Percentiles rank a stretch among this genome's conserved stretches.
Conservation (phyloP, 352 stramenopile genomes). For the Discostella stelligera region DNA sequence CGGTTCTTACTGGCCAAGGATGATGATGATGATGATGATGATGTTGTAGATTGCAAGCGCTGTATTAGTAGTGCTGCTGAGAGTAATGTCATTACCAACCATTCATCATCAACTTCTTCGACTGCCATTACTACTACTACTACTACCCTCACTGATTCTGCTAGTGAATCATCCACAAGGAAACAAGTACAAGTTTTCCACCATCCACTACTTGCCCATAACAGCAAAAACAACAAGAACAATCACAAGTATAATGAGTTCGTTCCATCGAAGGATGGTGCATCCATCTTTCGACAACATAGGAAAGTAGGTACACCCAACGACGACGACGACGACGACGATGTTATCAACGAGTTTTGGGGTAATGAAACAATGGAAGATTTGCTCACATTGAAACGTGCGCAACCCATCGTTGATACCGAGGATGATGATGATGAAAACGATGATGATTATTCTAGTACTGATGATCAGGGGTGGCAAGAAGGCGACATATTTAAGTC, state of each 20-base stretch:
- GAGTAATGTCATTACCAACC: background rate
- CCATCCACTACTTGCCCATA: no score
- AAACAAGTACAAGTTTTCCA: background rate
- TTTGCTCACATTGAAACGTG: conserved; percentile 28
- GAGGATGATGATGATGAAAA: background rate
- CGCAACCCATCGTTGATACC: conserved; percentile 13
- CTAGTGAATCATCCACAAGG: background rate
- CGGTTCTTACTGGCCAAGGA: background rate
- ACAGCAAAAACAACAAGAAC: background rate
- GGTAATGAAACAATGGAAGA: conserved; percentile 28
- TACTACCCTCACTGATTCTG: background rate
- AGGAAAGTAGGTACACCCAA: background rate
- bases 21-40: conserved; percentile 4
- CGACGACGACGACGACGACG: background rate
- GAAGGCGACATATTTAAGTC: background rate
- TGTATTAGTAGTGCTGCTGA: background rate
- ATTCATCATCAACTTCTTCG: background rate
- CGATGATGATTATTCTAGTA: background rate
- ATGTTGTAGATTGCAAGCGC: conserved; percentile 8
- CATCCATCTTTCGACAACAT: conserved; percentile 13
- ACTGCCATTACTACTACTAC: background rate
- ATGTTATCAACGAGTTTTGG: conserved; percentile 19
- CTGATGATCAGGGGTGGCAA: background rate
- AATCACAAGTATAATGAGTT: conserved; percentile 2
- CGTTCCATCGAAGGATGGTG: background rate